A percentile compares a stretch with the other conserved stretches of the same genome.
Evolutionary conservation across 345 rosid genomes (phyloP).

Genomic region (Moricandia arvensis): DNA sequence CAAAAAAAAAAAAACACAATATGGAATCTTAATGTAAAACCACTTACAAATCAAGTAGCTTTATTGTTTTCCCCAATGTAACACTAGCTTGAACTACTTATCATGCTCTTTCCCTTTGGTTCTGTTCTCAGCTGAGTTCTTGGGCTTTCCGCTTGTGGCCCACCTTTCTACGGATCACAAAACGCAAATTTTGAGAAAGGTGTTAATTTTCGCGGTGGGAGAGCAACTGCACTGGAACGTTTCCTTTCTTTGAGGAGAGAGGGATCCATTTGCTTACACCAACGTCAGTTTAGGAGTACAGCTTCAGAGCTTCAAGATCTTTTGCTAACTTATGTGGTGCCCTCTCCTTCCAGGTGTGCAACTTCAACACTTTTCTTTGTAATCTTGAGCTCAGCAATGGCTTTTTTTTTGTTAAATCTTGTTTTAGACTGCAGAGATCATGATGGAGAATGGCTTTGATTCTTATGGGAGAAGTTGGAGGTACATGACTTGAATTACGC

Average conservation of each 20-base stretch:
- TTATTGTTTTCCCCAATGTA: too few species aligned
- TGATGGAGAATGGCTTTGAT: conserved; percentile 42
- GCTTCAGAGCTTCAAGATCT: conserved; percentile 41
- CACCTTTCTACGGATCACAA: conserved; percentile 38
- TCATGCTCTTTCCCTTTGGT: neutral
- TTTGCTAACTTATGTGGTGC: conserved; percentile 41
- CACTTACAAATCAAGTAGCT: too few species aligned
- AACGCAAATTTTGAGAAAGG: conserved; percentile 40
- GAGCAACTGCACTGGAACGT: conserved; percentile 47
- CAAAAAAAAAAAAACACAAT: neutral
- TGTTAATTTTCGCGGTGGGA: conserved; percentile 50
- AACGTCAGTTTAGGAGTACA: conserved; percentile 43
- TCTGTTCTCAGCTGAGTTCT: conserved; percentile 40
- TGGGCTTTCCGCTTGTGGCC: conserved; percentile 46
- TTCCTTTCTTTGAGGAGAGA: conserved; percentile 30
- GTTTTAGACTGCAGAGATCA: conserved; percentile 33
- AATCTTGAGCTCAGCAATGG: neutral
- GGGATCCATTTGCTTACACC: conserved; percentile 18
- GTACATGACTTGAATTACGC: conserved; percentile 47
- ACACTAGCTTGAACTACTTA: too few species aligned
- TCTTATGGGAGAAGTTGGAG: conserved; percentile 63
- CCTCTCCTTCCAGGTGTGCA: conserved; percentile 34
- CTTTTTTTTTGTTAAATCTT: too few species aligned
- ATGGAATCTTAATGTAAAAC: too few species aligned
- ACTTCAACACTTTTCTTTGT: neutral